A percentile compares a stretch with the other conserved stretches of the same genome.
These are phyloP conservation scores for Albugo laibachii DNA, from an alignment of 352 stramenopile genomes.

Conservation along the genomic window DNA sequence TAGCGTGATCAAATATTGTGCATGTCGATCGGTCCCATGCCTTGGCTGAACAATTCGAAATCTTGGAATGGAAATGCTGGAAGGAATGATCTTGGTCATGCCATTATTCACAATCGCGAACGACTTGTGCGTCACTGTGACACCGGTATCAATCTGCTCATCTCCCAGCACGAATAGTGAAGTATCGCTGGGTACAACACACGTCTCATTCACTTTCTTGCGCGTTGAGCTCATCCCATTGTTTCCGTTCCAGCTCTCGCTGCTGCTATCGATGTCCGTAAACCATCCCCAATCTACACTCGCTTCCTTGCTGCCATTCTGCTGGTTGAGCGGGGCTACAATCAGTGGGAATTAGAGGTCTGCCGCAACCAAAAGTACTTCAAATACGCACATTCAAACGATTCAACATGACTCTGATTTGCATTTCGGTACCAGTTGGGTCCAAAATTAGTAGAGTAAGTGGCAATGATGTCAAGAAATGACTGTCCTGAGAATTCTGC, in stretches of 20 bases:
- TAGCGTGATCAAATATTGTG: conserved; percentile 75
- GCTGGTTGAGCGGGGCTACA: conserved; percentile 39
- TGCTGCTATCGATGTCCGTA: conserved; percentile 72
- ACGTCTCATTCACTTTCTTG: conserved; percentile 45
- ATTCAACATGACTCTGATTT: conserved; percentile 56
- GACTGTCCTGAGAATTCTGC: conserved; percentile 19
- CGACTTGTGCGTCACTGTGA: conserved; percentile 71
- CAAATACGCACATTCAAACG: conserved; percentile 10
- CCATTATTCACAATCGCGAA: conserved; percentile 57
- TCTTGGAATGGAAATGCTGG: conserved; percentile 67
- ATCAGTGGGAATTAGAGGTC: conserved; percentile 1
- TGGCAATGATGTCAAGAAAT: conserved; percentile 70
- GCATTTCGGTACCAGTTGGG: conserved; percentile 10
- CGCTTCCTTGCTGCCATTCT: conserved; percentile 31
- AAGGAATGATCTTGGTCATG: conserved; percentile 60
- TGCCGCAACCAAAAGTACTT: not conserved
- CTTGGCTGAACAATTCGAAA: conserved; percentile 77
- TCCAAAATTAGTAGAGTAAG: conserved; percentile 78
- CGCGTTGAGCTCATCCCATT: conserved; percentile 39
- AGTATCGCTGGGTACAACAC: conserved; percentile 36
- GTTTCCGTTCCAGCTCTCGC: conserved; percentile 62
- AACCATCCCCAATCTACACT: conserved; percentile 79
- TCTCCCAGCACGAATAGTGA: conserved; percentile 59
- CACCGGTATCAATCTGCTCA: conserved; percentile 64
- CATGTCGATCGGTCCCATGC: conserved; percentile 59